phyloP scores from a whole-genome alignment of 805 yeast genomes.

The Ogataea ganodermae region DNA sequence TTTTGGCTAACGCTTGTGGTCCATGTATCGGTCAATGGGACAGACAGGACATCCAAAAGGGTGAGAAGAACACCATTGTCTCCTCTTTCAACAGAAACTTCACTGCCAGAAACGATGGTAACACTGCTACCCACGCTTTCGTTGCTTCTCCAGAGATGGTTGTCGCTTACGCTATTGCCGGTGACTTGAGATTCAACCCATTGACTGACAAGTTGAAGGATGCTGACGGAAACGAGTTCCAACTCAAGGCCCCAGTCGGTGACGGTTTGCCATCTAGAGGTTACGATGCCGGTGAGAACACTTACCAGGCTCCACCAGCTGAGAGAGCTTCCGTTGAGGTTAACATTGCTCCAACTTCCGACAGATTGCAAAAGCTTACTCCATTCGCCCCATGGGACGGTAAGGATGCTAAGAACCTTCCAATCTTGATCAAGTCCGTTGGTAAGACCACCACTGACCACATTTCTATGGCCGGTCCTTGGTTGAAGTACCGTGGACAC shows the following conservation, averaged over 20 bases:
- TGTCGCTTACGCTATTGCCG: conserved; percentile 94
- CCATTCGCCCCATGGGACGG: conserved; percentile 98
- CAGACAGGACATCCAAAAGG: conserved; percentile 68
- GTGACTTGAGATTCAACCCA: conserved; percentile 91
- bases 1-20: conserved; percentile 97
- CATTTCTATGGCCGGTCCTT: conserved; percentile 99
- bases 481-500: conserved; percentile 99
- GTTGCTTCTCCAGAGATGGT: conserved; percentile 98
- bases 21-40: conserved; percentile 99
- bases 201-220: conserved; percentile 77
- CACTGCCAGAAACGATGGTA: conserved; percentile 97
- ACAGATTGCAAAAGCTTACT: conserved; percentile 91
- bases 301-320: conserved; percentile 95
- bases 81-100: conserved; percentile 98
- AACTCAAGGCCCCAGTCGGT: conserved; percentile 78
- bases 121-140: conserved; percentile 95
- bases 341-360: conserved; percentile 82
- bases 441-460: conserved; percentile 99
- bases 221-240: conserved; percentile 70
- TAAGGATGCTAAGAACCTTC: conserved; percentile 84
- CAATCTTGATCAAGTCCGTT: conserved; percentile 91
- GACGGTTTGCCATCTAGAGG: conserved; percentile 81
- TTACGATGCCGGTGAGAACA: conserved; percentile 64
- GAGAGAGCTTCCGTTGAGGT: conserved; percentile 79
- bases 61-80: conserved; percentile 83